phyloP scores from a whole-genome alignment of 1,139 yeast genomes.

The Suhomyces chickasaworum region DNA sequence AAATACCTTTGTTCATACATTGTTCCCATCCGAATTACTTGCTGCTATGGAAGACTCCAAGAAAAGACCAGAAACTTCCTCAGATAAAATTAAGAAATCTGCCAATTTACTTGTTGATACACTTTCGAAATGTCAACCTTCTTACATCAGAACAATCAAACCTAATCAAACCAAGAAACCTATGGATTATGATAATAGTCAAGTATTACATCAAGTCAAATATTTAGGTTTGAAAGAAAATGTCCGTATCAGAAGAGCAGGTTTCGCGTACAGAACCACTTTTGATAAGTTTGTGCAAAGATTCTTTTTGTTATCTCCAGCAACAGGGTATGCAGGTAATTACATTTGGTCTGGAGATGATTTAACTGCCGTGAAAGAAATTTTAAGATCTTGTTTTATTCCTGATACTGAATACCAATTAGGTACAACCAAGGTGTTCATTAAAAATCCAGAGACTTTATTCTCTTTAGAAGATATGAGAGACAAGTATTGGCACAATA shows the following conservation, averaged over 20 bases:
- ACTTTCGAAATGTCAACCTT: slow-evolving; percentile 85
- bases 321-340: slow-evolving; percentile 97
- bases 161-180: slow-evolving; percentile 96
- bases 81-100: slow-evolving; percentile 89
- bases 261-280: slow-evolving; percentile 96
- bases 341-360: slow-evolving; percentile 94
- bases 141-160: slow-evolving; percentile 96
- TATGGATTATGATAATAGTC: slow-evolving; percentile 82
- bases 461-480: slow-evolving; percentile 96
- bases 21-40: slow-evolving; percentile 71
- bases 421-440: slow-evolving; percentile 93
- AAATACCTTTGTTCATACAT: slow-evolving; percentile 60
- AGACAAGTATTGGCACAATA: slow-evolving; percentile 96
- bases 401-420: slow-evolving; percentile 84
- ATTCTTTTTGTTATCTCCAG: slow-evolving; percentile 82
- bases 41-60: slow-evolving; percentile 70
- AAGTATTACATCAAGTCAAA: slow-evolving; percentile 93
- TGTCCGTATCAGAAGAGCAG: slow-evolving; percentile 97
- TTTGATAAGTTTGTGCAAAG: slow-evolving; percentile 97
- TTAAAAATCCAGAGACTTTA: slow-evolving; percentile 95
- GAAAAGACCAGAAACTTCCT: slow-evolving; percentile 94
- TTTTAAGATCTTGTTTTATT: slow-evolving; percentile 76
- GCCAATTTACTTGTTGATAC: slow-evolving; percentile 93
- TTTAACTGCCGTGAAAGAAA: slow-evolving; percentile 75
- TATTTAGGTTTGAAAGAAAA: slow-evolving; percentile 96